These are phyloP conservation scores for Apocynum venetum DNA, from an alignment of 257 asterid species.

Conservation along the genomic window DNA sequence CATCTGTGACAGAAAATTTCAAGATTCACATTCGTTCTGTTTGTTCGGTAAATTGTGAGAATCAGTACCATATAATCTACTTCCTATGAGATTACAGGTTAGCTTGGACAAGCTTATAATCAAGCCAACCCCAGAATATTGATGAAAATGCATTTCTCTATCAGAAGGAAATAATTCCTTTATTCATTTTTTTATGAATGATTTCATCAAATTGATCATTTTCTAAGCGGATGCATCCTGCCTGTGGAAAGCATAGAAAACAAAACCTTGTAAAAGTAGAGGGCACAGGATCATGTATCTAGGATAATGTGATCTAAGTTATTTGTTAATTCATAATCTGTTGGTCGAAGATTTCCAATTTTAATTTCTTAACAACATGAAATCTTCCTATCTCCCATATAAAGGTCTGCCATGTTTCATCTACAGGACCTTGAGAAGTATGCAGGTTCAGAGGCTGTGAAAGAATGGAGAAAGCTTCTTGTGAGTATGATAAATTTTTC, in stretches of 20 bases:
- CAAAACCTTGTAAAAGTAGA: not conserved
- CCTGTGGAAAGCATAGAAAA: not conserved
- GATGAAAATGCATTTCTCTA: not conserved
- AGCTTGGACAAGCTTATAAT: not conserved
- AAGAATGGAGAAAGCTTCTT: conserved; percentile 94
- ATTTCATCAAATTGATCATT: not conserved
- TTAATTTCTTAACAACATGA: conserved; percentile 1
- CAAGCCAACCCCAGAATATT: not conserved
- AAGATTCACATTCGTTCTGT: conserved; percentile 1
- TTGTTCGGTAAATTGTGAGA: not conserved
- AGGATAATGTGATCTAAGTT: not conserved
- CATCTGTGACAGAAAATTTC: not conserved
- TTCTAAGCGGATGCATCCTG: not conserved
- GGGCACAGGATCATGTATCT: not conserved
- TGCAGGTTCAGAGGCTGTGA: conserved; percentile 76
- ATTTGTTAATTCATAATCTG: not conserved
- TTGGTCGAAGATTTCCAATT: not conserved
- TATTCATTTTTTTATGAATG: not conserved
- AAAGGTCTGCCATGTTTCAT: not conserved
- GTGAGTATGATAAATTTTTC: conserved; percentile 42
- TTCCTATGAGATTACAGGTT: not conserved
- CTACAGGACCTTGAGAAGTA: conserved; percentile 82
- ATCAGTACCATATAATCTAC: not conserved
- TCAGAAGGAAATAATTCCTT: not conserved
- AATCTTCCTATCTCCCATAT: not conserved